phyloP scores from a whole-genome alignment of 441 rosid species.

The Gossypium davidsonii region DNA sequence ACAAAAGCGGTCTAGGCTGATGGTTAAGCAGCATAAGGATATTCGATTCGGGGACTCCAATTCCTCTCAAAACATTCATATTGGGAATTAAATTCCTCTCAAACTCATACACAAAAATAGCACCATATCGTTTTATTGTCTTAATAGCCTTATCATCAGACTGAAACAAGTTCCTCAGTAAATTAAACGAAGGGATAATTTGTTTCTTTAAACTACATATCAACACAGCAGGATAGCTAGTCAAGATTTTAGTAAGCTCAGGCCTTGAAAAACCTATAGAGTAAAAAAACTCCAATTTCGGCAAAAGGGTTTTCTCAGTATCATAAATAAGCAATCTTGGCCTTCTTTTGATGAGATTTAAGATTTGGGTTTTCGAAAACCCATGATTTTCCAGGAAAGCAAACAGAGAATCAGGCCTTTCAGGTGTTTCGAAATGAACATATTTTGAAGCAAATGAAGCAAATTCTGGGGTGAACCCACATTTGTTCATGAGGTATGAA shows the following conservation, averaged over 20 bases:
- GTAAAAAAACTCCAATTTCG: constrained; percentile 30
- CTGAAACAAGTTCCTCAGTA: constrained; percentile 10
- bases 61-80: neutral
- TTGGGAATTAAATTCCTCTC: neutral
- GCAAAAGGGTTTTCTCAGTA: constrained; percentile 20
- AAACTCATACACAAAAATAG: neutral
- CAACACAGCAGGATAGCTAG: constrained; percentile 9
- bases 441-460: constrained; percentile 18
- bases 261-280: constrained; percentile 25
- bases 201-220: constrained; percentile 15
- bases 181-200: constrained; percentile 23
- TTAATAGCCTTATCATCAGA: constrained; percentile 13
- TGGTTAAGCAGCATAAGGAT: neutral
- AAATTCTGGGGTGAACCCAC: constrained; percentile 24
- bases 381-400: constrained; percentile 17
- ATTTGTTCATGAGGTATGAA: constrained; percentile 23
- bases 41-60: constrained; percentile 20
- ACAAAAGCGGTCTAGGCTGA: neutral
- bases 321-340: constrained; percentile 16
- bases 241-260: constrained; percentile 14
- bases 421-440: neutral
- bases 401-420: constrained; percentile 14
- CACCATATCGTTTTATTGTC: neutral
- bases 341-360: neutral
- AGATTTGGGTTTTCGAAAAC: constrained; percentile 22